Percentiles rank a stretch among this genome's conserved stretches.
phyloP scores from a whole-genome alignment of 495 filamentous ascomycete species.

The Usnea hakonensis region DNA sequence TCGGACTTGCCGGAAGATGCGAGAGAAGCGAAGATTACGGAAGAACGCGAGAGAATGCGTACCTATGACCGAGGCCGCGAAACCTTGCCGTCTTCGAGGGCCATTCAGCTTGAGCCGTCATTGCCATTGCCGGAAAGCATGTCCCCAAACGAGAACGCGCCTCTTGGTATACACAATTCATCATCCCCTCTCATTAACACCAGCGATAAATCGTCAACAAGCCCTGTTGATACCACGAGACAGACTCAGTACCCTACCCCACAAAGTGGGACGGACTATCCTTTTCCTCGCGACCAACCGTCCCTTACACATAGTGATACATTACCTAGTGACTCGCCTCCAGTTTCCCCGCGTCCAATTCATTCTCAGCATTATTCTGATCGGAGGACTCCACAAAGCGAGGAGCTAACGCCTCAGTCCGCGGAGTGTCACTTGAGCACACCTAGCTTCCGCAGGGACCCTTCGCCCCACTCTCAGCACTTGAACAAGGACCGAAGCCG shows the following conservation, averaged over 20 bases:
- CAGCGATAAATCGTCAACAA: slow-evolving; percentile 29
- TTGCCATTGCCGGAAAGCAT: slow-evolving; percentile 24
- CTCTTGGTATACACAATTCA: slow-evolving; percentile 25
- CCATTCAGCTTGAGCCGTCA: slow-evolving; percentile 33
- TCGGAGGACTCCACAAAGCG: slow-evolving; percentile 20
- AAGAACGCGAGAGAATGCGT: neutral
- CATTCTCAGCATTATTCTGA: slow-evolving; percentile 5
- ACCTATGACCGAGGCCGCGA: slow-evolving; percentile 6
- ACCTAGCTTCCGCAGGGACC: slow-evolving; percentile 28
- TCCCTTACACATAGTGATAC: slow-evolving; percentile 25
- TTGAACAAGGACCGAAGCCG: slow-evolving; percentile 43
- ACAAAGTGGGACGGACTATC: slow-evolving; percentile 19
- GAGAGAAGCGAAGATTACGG: neutral
- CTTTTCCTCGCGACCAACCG: slow-evolving; percentile 21
- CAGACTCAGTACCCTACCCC: slow-evolving; percentile 19
- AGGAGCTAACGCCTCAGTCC: slow-evolving; percentile 23
- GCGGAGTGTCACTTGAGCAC: slow-evolving; percentile 21
- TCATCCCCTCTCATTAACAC: slow-evolving; percentile 24
- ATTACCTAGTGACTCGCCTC: slow-evolving; percentile 20
- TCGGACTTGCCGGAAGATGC: neutral
- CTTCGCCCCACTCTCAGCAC: slow-evolving; percentile 35
- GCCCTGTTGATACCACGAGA: slow-evolving; percentile 27
- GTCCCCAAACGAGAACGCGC: slow-evolving; percentile 22
- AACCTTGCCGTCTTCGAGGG: slow-evolving; percentile 39
- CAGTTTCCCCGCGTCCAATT: slow-evolving; percentile 21